A percentile compares a stretch with the other conserved stretches of the same genome.
phyloP scores from a whole-genome alignment of 169 alveolate genomes.

The Eimeria tenella region DNA sequence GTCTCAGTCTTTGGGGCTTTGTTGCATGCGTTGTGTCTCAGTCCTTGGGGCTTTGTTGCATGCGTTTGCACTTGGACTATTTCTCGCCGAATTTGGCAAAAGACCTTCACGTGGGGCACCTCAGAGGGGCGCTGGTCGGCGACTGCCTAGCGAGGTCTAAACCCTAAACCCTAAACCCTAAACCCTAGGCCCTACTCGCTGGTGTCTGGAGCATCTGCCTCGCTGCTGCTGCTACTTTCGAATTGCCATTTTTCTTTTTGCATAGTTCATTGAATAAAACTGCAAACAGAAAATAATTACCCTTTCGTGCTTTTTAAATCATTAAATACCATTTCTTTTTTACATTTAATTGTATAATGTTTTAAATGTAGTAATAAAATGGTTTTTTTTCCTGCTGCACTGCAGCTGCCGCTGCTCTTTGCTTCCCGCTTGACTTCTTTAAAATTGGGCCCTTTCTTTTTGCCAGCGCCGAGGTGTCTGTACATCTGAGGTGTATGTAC shows the following conservation, averaged over 20 bases:
- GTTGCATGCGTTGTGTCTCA: background rate
- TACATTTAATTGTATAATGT: too few species aligned
- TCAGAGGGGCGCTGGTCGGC: slow-evolving; percentile 67
- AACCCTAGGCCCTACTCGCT: background rate
- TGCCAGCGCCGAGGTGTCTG: too few species aligned
- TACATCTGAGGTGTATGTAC: too few species aligned
- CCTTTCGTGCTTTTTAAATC: too few species aligned
- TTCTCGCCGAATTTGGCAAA: slow-evolving; percentile 52
- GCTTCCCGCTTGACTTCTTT: background rate
- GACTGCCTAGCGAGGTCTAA: slow-evolving; percentile 46
- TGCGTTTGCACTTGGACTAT: slow-evolving; percentile 37
- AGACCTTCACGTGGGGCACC: slow-evolving; percentile 74
- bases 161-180: background rate
- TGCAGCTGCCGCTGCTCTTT: background rate
- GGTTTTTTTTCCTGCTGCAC: background rate
- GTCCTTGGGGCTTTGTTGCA: background rate
- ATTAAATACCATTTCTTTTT: too few species aligned
- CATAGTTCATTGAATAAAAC: too few species aligned
- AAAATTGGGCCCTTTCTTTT: too few species aligned
- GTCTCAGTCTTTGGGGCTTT: too few species aligned
- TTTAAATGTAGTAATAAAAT: too few species aligned
- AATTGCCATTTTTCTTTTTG: too few species aligned
- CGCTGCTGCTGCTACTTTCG: too few species aligned
- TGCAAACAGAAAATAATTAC: too few species aligned
- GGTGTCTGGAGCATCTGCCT: background rate